Evolutionary conservation across 305 asterid genomes (phyloP).

Genomic region (Salvia sclarea): DNA sequence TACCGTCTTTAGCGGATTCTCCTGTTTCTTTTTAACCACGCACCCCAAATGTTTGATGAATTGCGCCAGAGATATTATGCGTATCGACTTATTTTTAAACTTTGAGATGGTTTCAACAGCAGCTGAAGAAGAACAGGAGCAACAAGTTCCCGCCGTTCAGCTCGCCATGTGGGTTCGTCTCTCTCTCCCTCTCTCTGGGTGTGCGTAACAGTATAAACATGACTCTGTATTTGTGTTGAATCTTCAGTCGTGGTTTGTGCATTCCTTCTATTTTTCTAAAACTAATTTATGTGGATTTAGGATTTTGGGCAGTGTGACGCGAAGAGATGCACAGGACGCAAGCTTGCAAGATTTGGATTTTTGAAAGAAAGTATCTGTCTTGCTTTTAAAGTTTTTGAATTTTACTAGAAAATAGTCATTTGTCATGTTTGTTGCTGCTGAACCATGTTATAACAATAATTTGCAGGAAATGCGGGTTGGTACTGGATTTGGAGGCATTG

Average conservation of each 20-base stretch:
- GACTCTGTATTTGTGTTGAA: constrained; percentile 26
- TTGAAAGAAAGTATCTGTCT: constrained; percentile 71
- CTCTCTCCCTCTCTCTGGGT: not conserved
- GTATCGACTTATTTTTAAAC: not conserved
- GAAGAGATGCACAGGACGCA: constrained; percentile 94
- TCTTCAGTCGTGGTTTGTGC: constrained; percentile 12
- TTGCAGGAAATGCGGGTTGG: constrained; percentile 83
- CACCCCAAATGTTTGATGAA: constrained; percentile 39
- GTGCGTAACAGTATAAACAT: not conserved
- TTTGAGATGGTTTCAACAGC: constrained; percentile 28
- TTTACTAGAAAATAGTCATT: not conserved
- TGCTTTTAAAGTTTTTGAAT: too few relatives aligned
- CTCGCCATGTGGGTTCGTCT: constrained; percentile 96
- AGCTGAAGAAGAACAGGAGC: constrained; percentile 58
- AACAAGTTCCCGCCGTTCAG: constrained; percentile 56
- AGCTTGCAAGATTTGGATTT: constrained; percentile 92
- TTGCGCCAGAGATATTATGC: constrained; percentile 19
- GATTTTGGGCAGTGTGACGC: constrained; percentile 98
- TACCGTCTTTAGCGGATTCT: not conserved
- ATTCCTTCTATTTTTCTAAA: constrained; percentile 18
- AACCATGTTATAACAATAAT: constrained; percentile 11
- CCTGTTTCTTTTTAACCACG: not conserved
- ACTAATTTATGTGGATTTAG: constrained; percentile 37
- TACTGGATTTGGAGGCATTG: constrained; percentile 84
- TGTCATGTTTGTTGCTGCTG: constrained; percentile 1